Evolutionary conservation across 2,329 filamentous ascomycete species (phyloP).

Genomic region (Pestalotiopsis sp.): DNA sequence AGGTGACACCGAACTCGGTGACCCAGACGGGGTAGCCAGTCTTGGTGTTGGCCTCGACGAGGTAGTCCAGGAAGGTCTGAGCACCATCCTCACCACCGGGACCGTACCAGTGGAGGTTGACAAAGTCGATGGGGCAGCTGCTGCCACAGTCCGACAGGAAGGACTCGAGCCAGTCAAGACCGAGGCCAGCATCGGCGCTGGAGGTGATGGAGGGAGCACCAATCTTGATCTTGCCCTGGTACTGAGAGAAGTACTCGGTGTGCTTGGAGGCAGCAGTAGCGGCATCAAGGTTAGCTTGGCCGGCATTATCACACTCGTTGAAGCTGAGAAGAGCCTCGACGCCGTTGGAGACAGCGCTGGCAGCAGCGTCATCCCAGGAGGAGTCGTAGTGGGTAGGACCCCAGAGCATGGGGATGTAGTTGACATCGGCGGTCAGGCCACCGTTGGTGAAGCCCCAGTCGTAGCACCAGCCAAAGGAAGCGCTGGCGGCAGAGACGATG

Average conservation of each 20-base stretch:
- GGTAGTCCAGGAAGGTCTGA: conserved; percentile 56
- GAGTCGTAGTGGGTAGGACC: conserved; percentile 47
- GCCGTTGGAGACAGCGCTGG: conserved; percentile 54
- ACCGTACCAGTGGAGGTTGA: conserved; percentile 68
- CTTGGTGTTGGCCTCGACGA: conserved; percentile 46
- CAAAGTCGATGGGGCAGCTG: conserved; percentile 60
- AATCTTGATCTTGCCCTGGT: conserved; percentile 54
- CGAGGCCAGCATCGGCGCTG: conserved; percentile 50
- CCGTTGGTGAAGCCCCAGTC: conserved; percentile 31
- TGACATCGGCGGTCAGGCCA: conserved; percentile 43
- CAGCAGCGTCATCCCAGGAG: conserved; percentile 54
- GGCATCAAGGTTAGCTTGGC: conserved; percentile 63
- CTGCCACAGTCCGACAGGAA: conserved; percentile 55
- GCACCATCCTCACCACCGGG: conserved; percentile 40
- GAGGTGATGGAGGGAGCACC: conserved; percentile 65
- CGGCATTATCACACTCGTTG: conserved; percentile 69
- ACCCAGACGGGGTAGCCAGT: conserved; percentile 62
- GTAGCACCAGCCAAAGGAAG: conserved; percentile 33
- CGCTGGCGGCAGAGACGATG: conserved; percentile 20
- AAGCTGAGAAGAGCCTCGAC: conserved; percentile 64
- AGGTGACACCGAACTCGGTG: conserved; percentile 64
- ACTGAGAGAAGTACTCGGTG: conserved; percentile 57
- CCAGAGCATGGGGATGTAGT: conserved; percentile 73
- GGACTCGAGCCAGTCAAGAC: conserved; percentile 56
- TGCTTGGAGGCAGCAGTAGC: conserved; percentile 53